Percentiles rank a stretch among this genome's conserved stretches.
phyloP scores from a whole-genome alignment of 202 grass and related monocot species.

The Elaeis oleifera region DNA sequence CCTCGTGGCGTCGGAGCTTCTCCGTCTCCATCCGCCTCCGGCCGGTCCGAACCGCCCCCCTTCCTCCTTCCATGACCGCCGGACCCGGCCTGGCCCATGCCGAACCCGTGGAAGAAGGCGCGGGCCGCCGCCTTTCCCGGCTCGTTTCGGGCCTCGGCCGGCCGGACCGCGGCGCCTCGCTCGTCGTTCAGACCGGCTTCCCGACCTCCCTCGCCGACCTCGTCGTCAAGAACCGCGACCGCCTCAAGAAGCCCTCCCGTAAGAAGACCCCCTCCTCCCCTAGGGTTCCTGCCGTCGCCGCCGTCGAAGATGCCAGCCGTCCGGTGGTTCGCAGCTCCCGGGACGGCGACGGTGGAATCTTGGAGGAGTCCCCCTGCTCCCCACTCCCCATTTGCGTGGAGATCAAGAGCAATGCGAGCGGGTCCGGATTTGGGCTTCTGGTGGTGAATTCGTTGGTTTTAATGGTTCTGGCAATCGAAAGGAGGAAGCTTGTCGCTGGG shows the following conservation, averaged over 20 bases:
- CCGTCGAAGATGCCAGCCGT: neutral
- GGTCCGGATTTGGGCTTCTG: slow-evolving; percentile 20
- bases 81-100: slow-evolving; percentile 35
- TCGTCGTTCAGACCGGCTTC: slow-evolving; percentile 78
- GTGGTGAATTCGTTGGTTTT: slow-evolving; percentile 33
- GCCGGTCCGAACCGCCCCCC: no score
- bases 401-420: neutral
- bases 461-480: slow-evolving; percentile 44
- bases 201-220: slow-evolving; percentile 92
- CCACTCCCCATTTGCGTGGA: slow-evolving; percentile 2
- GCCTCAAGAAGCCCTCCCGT: slow-evolving; percentile 51
- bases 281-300: neutral
- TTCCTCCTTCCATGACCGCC: slow-evolving; percentile 36
- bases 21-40: no score
- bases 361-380: no score
- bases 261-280: neutral
- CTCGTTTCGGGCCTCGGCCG: slow-evolving; percentile 47
- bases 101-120: slow-evolving; percentile 48
- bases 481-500: slow-evolving; percentile 38
- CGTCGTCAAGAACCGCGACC: slow-evolving; percentile 74
- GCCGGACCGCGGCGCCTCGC: slow-evolving; percentile 22
- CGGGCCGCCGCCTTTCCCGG: slow-evolving; percentile 36
- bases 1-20: no score
- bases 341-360: no score
- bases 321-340: no score